Base-by-base conservation (phyloP, 192 early-diverging fungal species). In the Jimgerdemannia lactiflua region DNA sequence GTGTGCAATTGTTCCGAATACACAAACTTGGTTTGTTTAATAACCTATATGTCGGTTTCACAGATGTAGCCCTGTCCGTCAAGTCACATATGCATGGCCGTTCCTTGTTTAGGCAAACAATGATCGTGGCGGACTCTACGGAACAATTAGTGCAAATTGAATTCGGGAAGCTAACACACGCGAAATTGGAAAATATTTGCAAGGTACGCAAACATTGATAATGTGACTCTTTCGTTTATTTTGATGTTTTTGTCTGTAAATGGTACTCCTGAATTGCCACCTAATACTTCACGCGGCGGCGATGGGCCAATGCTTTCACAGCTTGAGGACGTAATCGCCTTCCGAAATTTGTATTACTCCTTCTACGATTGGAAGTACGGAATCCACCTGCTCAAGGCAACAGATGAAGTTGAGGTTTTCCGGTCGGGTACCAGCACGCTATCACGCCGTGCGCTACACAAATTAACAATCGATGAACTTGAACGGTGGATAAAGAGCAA, bases 341-440 rank as follows among this genome's bases (percentile, higher is more conserved):
- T 80, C 11, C 59, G 63, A 10, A 83, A 83, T 64, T 54, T 83
- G 19, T 69, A 63, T 18, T 80, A 69, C 67, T 41, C 54, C 29
- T 39, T 42, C 4, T 75, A 80, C 74, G 81, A 83, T 68, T 2
- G 40, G 3, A 80, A 80, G 11, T 78, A 74, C 18, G 70, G 67
- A 29, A 77, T 83, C 39, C 68, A 68, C 17, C 44, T 67, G 39
- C 39, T 83, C 17, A 71, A 73, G 39, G 64, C 73, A 41, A 64
- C 71, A 11, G 79, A 77, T 29, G 79, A 83, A 18, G 74, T 63
- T 11, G 79, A 77, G 42, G 18, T 77, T 6, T 18, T 71, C 4
- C 49, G 14, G 49, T 6, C 49, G 14, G 14, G 2, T 14, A 29
- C 14, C 49, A 59, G 14, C 49, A 59, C 14, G 49, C 49, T 59